Evolutionary conservation across 2,329 filamentous ascomycete species (phyloP).

Genomic region (Apiospora malaysiana): DNA sequence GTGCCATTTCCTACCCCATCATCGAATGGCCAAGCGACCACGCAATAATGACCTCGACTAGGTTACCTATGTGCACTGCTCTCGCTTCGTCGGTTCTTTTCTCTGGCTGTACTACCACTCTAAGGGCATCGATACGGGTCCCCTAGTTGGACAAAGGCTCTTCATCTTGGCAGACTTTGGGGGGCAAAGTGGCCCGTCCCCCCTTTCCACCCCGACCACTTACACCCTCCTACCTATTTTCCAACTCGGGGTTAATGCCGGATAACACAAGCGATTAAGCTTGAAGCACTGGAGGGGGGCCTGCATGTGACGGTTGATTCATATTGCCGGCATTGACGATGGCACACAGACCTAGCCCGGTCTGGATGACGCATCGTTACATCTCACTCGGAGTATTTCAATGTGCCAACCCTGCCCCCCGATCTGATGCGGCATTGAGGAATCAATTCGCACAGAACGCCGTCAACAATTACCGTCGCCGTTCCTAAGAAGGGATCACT

Average conservation of each 20-base stretch:
- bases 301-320: not conserved
- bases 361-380: not conserved
- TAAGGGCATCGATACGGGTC: not conserved
- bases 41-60: not conserved
- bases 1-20: not conserved
- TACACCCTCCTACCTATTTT: not conserved
- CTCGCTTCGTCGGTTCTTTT: not conserved
- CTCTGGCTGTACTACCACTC: not conserved
- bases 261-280: not conserved
- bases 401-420: not conserved
- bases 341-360: not conserved
- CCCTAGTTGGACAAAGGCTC: not conserved
- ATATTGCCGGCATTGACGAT: not conserved
- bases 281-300: not conserved
- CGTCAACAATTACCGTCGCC: not conserved
- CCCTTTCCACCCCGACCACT: not conserved
- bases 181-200: no score
- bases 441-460: not conserved
- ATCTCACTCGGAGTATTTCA: not conserved
- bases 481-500: no score
- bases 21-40: not conserved
- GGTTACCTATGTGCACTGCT: conserved; percentile 13
- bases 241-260: not conserved
- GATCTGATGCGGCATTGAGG: no score
- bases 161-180: not conserved